Percentiles rank a stretch among this genome's conserved stretches.
phyloP scores from a whole-genome alignment of 1,139 yeast species.

The Debaryomyces coudertii region DNA sequence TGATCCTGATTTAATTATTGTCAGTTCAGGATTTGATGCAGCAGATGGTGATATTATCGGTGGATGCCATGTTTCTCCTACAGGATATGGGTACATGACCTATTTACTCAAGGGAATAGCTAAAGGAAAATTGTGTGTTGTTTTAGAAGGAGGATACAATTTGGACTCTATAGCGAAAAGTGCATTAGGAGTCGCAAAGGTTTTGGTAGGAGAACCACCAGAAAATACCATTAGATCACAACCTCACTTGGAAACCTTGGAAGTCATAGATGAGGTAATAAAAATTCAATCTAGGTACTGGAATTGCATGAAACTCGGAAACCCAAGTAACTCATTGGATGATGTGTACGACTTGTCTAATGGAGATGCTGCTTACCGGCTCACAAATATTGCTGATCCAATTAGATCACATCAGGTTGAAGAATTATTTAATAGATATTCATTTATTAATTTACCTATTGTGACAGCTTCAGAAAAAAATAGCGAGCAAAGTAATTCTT shows the following conservation, averaged over 20 bases:
- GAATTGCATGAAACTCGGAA: conserved; percentile 82
- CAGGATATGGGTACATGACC: conserved; percentile 96
- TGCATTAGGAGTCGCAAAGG: conserved; percentile 91
- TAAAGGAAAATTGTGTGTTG: conserved; percentile 83
- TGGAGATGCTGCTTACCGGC: conserved; percentile 33
- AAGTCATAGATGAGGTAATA: conserved; percentile 82
- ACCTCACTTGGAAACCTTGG: conserved; percentile 80
- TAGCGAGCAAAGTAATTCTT: conserved; percentile 27
- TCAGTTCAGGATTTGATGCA: conserved; percentile 97
- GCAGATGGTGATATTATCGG: conserved; percentile 98
- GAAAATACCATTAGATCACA: conserved; percentile 62
- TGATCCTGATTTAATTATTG: conserved; percentile 88
- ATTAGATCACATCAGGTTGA: conserved; percentile 71
- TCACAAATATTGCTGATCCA: conserved; percentile 64
- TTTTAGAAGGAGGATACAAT: conserved; percentile 96
- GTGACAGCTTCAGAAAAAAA: conserved; percentile 28
- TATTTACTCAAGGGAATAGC: conserved; percentile 88
- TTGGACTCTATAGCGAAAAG: conserved; percentile 87
- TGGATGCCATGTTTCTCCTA: conserved; percentile 95
- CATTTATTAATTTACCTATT: conserved; percentile 73
- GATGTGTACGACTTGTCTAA: conserved; percentile 41
- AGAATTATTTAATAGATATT: conserved; percentile 54
- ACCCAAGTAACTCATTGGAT: conserved; percentile 41
- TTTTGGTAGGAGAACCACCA: conserved; percentile 93
- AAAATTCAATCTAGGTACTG: conserved; percentile 84